Percentiles rank a stretch among this genome's conserved stretches.
phyloP scores from a whole-genome alignment of 768 basidiomycete species.

The Hydnum rufescens region DNA sequence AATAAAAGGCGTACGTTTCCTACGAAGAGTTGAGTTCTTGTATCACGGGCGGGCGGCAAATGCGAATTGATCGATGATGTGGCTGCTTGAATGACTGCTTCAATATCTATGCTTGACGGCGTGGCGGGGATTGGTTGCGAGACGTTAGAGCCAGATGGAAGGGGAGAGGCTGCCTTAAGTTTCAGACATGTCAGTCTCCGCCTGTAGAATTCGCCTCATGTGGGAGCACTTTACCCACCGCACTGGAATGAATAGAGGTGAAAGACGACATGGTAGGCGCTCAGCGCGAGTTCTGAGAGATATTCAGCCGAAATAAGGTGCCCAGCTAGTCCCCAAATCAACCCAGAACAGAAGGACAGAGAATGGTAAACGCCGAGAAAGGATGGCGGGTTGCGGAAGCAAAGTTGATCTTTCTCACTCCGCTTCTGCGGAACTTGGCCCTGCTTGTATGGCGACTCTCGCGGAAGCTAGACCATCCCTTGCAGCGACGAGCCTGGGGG shows the following conservation, averaged over 20 bases:
- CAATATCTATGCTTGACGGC: conserved; percentile 60
- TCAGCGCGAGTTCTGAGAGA: not conserved
- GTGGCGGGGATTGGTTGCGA: not conserved
- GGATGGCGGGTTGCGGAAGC: no score
- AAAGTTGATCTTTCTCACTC: no score
- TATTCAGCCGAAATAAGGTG: no score
- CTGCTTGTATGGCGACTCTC: no score
- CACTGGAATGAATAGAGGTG: not conserved
- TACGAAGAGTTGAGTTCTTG: conserved; percentile 86
- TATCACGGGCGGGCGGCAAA: conserved; percentile 39
- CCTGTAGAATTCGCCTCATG: not conserved
- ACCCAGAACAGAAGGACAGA: no score
- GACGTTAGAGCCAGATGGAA: not conserved
- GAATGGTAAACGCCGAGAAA: no score
- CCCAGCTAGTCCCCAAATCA: no score
- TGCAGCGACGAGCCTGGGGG: no score
- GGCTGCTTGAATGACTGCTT: conserved; percentile 82
- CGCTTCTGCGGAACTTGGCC: no score
- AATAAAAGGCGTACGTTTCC: conserved; percentile 50
- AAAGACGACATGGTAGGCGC: not conserved
- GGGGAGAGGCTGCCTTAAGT: not conserved
- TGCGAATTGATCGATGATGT: conserved; percentile 37
- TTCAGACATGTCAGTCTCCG: not conserved
- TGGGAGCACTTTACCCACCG: not conserved
- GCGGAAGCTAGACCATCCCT: no score